Base-by-base conservation (phyloP, 371 early-diverging fungal genomes). In the Sporodiniella umbellata region DNA sequence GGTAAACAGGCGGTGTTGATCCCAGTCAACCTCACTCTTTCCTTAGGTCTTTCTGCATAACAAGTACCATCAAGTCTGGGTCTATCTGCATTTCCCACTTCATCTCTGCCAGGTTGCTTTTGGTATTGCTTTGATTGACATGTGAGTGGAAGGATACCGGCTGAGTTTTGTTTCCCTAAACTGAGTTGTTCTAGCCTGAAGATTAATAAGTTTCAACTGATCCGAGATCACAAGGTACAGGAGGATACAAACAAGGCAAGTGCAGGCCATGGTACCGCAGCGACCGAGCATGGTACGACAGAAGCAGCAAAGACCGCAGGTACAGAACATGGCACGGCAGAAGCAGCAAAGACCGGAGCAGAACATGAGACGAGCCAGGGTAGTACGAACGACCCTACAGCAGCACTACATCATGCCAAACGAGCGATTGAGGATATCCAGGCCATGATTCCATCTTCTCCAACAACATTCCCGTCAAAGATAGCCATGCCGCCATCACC, bases 11-110 rank as follows among this genome's bases (percentile, higher is more conserved):
- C 11, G 17, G 33, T 12, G 8, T 28, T 12, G 10, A 23, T n/a
- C n/a, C n/a, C n/a, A n/a, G n/a, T n/a, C n/a, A n/a, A n/a, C n/a
- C n/a, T n/a, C n/a, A n/a, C 30, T 10, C 5, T 26, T 30, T 2
- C 17, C 26, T 35, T 53, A 71, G 72, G 54, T 74, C 23, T 70
- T 75, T 40, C 53, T 75, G 3, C 70, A 68, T 33, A 72, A 62
- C 53, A 62, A 62, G 21, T 70, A 70, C 40, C 72, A 75, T 33
- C 82, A 81, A 48, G 58, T 78, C 8, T 81, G 82, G 82, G 75
- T 76, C 0, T 81, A 81, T 43, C 58, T 81, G 3, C 82, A 81
- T 45, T 67, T 81, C 33, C 82, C 82, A 0, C 58, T 81, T 12
- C 82, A 81, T 62, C 48, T 81, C 2, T 78, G 76, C 40, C 76